Evolutionary conservation across 768 basidiomycete genomes (phyloP), one percentile per base, ranked within the genome.

Genomic region (Plicaturopsis crispa): DNA sequence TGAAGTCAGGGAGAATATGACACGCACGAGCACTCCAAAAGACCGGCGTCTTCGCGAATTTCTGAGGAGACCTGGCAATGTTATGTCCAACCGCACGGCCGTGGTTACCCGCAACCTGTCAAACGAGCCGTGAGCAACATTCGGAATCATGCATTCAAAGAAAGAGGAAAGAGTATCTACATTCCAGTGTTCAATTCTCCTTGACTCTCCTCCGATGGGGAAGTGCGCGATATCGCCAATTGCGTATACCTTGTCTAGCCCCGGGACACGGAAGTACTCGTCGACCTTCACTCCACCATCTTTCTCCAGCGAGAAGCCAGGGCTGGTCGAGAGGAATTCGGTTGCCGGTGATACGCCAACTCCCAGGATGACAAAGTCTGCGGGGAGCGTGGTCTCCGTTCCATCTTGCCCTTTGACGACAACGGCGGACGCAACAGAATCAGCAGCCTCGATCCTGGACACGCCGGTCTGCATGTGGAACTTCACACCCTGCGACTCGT

Each of bases 111-210:
- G 90, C 89, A 41, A 91, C 82, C 79, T 83, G 32, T 23, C 3
- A 35, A 23, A 33, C 13, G 2, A 33, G 41, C 17, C 33, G 33
- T 38, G 28, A 39, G 24, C 6, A 38, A 36, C 12, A 18, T 32
- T 20, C 8, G 14, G n/a, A 30, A 28, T 8, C 13, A 18, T 28
- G 24, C 18, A 19, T 20, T 16, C 21, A 18, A 24, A n/a, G 24
- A 30, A 13, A 14, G 20, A 21, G n/a, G 10, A 41, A 12, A 16
- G 35, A 14, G 33, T 28, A 45, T 75, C 30, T 38, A 83, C 88
- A 61, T 90, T 90, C 89, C 91, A 94, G 59, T 94, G 91, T 59
- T 94, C 90, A 41, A 93, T 80, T 35, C 89, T 63, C 19, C 64
- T 64, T 31, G 61, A 55, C 31, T 65, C 67, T 11, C 80, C 78